A percentile compares a stretch with the other conserved stretches of the same genome.
Conservation (phyloP, 768 basidiomycete species). For the Cubamyces sp. region DNA sequence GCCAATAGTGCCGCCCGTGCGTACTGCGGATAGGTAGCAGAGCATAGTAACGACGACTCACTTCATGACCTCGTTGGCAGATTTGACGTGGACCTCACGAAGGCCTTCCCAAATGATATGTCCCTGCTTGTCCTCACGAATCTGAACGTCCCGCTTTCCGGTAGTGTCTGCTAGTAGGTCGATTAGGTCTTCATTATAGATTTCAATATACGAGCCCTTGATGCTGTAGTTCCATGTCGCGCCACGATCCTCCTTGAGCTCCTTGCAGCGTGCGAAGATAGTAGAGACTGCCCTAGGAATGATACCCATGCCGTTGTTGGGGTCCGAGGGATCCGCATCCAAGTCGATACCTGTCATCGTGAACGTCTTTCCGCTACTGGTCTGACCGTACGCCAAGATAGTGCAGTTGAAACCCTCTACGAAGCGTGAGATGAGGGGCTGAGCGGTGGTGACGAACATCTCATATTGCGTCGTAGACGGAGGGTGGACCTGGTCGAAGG, state of each 20-base stretch:
- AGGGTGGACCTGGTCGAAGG: slow-evolving; percentile 92
- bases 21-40: neutral
- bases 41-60: slow-evolving; percentile 45
- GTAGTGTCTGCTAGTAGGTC: slow-evolving; percentile 83
- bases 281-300: slow-evolving; percentile 91
- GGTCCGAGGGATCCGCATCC: slow-evolving; percentile 82
- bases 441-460: slow-evolving; percentile 83
- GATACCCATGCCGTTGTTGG: slow-evolving; percentile 88
- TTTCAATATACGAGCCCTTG: slow-evolving; percentile 94
- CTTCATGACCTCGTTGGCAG: slow-evolving; percentile 89
- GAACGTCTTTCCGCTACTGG: slow-evolving; percentile 95
- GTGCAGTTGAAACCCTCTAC: slow-evolving; percentile 97
- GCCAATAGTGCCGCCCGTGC: neutral
- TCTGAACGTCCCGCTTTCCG: slow-evolving; percentile 85
- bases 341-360: slow-evolving; percentile 97
- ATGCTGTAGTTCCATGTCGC: slow-evolving; percentile 76
- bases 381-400: slow-evolving; percentile 97
- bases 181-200: slow-evolving; percentile 99
- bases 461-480: slow-evolving; percentile 85
- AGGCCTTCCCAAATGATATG: slow-evolving; percentile 97
- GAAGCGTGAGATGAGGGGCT: slow-evolving; percentile 85
- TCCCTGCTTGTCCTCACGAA: slow-evolving; percentile 96
- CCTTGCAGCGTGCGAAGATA: slow-evolving; percentile 80
- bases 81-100: slow-evolving; percentile 87
- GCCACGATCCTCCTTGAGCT: slow-evolving; percentile 76